These are phyloP conservation scores for Candida boleticola DNA, from an alignment of 805 yeast species.

Conservation along the genomic window DNA sequence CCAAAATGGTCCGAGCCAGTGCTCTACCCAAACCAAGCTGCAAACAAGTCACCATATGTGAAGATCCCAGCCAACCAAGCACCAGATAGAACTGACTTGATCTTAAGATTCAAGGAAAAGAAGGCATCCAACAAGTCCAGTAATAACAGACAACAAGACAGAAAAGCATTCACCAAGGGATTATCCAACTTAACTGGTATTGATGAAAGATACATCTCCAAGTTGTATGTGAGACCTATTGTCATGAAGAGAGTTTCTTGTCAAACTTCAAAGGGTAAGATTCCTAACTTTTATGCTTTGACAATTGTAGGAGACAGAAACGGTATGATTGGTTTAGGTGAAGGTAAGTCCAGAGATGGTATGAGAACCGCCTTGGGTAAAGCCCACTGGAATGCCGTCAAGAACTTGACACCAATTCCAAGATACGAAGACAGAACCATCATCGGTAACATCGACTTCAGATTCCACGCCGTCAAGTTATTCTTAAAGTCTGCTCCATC, in stretches of 20 bases:
- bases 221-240: constrained; percentile 62
- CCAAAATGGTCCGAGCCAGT: constrained; percentile 71
- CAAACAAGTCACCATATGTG: constrained; percentile 54
- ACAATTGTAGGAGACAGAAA: constrained; percentile 90
- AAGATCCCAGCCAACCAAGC: constrained; percentile 54
- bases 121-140: constrained; percentile 11
- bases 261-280: constrained; percentile 91
- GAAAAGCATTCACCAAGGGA: constrained; percentile 44
- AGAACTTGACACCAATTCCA: constrained; percentile 76
- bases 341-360: constrained; percentile 84
- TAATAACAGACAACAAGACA: constrained; percentile 10
- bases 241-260: constrained; percentile 80
- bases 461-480: constrained; percentile 83
- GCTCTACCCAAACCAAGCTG: constrained; percentile 48
- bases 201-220: constrained; percentile 56
- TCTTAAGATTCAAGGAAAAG: constrained; percentile 29
- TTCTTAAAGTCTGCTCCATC: constrained; percentile 84
- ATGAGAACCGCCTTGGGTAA: constrained; percentile 71
- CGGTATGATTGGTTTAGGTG: constrained; percentile 94
- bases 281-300: constrained; percentile 74
- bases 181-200: constrained; percentile 66
- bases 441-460: constrained; percentile 75
- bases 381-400: constrained; percentile 93
- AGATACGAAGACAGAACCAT: constrained; percentile 91
- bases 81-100: constrained; percentile 46